Evolutionary conservation across 352 stramenopile species (phyloP), one percentile per base, ranked within the genome.

Genomic region (Pythium sp.): DNA sequence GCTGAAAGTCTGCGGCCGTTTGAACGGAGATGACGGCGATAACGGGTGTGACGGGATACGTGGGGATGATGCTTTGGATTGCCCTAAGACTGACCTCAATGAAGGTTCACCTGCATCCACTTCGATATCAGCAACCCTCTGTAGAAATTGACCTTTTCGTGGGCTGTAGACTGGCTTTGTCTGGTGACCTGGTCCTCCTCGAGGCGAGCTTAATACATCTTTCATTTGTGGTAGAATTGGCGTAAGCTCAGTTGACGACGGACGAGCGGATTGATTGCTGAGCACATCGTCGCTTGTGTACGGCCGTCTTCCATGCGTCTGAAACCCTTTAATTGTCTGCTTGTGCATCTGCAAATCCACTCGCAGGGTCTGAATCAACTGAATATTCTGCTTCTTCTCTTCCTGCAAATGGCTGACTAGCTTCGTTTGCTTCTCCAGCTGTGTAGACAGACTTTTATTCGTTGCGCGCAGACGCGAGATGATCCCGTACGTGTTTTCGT

Each of bases 351-450:
- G 59, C 14, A 88, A 20, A 34, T 92, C 83, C 6, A 66, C 49
- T 6, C 79, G 75, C 5, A 91, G 69, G 43, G 72, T 75, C 26
- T 78, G 61, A 34, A 93, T 79, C 41, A 67, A 41, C 6, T 72
- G 64, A 46, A 79, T 36, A 2, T 86, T 67, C n/a, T 79, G 68
- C 41, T 81, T 82, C 41, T 86, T 91, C 20, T 91, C 82, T 38
- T 86, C 76, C 11, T 76, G 72, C 2, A 92, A 64, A 0, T 68
- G 63, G 11, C 70, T 18, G 15, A 90, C 58, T 14, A 85, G 62
- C n/a, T 86, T 86, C 4, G 63, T 73, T 59, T 90, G 83, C 55
- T 82, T 76, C 14, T 89, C 79, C 1, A 92, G 47, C 58, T 89
- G 73, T 7, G 67, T 58, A 3, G 64, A 67, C 1, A 92, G 63